phyloP scores from a whole-genome alignment of 495 filamentous ascomycete genomes.

The Podospora pseudopauciseta region DNA sequence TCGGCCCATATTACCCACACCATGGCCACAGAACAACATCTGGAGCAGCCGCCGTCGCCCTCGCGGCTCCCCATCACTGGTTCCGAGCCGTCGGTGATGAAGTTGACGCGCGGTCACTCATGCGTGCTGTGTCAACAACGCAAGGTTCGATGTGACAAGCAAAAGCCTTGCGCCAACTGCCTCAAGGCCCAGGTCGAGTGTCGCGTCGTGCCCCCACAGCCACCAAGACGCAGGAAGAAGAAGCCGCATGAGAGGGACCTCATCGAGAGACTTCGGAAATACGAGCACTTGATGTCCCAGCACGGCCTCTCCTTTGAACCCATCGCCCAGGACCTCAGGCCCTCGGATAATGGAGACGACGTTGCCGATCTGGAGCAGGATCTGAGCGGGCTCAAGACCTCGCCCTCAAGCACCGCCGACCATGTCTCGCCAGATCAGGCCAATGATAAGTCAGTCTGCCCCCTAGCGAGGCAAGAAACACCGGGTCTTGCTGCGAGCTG shows the following conservation, averaged over 20 bases:
- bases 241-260: conserved; percentile 50
- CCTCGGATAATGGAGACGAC: conserved; percentile 43
- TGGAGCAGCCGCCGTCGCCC: conserved; percentile 36
- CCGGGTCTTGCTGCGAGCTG: conserved; percentile 2
- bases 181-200: conserved; percentile 59
- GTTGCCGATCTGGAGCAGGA: conserved; percentile 49
- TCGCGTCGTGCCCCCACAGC: conserved; percentile 55
- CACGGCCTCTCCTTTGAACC: conserved; percentile 50
- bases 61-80: conserved; percentile 28
- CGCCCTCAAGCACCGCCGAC: conserved; percentile 32
- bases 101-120: conserved; percentile 54
- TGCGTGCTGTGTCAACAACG: conserved; percentile 63
- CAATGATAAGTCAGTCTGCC: conserved; percentile 31
- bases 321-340: conserved; percentile 42
- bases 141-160: conserved; percentile 65
- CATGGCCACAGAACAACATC: conserved; percentile 32
- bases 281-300: conserved; percentile 51
- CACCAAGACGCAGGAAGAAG: conserved; percentile 57
- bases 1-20: conserved; percentile 12
- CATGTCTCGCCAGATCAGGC: conserved; percentile 31
- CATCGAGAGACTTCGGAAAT: conserved; percentile 50
- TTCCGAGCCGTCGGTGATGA: conserved; percentile 38
- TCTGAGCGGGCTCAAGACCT: conserved; percentile 41
- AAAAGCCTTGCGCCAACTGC: conserved; percentile 63
- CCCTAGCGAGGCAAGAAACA: neutral